These are phyloP conservation scores for Lachnellula arida DNA, from an alignment of 2,329 filamentous ascomycete species.

Conservation along the genomic window DNA sequence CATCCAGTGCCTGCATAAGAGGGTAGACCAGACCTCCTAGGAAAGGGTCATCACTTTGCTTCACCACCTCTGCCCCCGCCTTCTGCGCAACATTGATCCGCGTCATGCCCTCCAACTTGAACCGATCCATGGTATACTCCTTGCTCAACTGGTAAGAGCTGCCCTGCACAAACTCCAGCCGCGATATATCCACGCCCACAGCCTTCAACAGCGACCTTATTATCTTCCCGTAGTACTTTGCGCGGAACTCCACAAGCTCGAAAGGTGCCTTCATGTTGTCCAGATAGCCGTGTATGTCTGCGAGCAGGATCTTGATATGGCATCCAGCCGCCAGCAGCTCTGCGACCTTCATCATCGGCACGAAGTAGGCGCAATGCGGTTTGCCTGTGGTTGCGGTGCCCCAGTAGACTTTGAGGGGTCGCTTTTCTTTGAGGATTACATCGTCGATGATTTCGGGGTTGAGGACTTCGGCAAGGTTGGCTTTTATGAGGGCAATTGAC, in stretches of 20 bases:
- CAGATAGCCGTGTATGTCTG: conserved; percentile 76
- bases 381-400: conserved; percentile 61
- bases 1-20: conserved; percentile 84
- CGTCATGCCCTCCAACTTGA: conserved; percentile 53
- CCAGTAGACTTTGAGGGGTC: conserved; percentile 80
- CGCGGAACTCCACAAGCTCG: conserved; percentile 77
- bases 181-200: conserved; percentile 65
- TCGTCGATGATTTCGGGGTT: conserved; percentile 80
- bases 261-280: conserved; percentile 83
- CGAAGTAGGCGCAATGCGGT: conserved; percentile 83
- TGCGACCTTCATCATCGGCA: conserved; percentile 79
- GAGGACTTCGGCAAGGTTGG: conserved; percentile 76
- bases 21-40: conserved; percentile 76
- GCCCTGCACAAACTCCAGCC: conserved; percentile 79
- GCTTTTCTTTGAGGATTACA: conserved; percentile 63
- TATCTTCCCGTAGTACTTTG: conserved; percentile 74
- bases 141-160: conserved; percentile 71
- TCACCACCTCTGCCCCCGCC: conserved; percentile 90
- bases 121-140: conserved; percentile 84
- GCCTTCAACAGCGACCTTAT: conserved; percentile 75
- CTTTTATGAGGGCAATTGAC: conserved; percentile 69
- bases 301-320: conserved; percentile 68
- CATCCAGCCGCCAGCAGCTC: conserved; percentile 82
- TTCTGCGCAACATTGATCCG: conserved; percentile 59
- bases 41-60: conserved; percentile 76